Conservation (phyloP, 2,329 filamentous ascomycete species). For the Passalora sequoiae region DNA sequence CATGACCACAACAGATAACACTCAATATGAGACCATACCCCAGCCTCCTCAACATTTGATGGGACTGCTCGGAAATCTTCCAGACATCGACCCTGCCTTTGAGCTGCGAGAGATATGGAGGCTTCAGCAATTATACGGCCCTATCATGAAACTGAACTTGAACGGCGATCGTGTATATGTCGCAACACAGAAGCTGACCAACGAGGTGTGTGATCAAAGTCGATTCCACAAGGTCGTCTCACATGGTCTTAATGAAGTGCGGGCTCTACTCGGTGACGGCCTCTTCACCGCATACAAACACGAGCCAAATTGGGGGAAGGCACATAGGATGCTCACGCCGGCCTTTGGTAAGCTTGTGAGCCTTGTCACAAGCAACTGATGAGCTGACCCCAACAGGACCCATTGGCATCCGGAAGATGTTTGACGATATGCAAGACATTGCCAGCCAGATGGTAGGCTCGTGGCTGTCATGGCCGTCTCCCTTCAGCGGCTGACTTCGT, state of each 20-base stretch:
- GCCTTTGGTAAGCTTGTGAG: slow-evolving; percentile 43
- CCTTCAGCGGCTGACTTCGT: too few relatives aligned
- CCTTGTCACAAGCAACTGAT: slow-evolving; percentile 32
- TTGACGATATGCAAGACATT: slow-evolving; percentile 37
- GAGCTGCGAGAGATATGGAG: slow-evolving; percentile 11
- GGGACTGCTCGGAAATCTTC: slow-evolving; percentile 17
- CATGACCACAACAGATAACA: background rate
- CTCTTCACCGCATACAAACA: slow-evolving; percentile 39
- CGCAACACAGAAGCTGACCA: slow-evolving; percentile 27
- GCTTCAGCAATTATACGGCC: slow-evolving; percentile 21
- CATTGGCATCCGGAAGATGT: slow-evolving; percentile 63
- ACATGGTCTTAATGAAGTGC: slow-evolving; percentile 49
- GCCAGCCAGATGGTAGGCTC: slow-evolving; percentile 31
- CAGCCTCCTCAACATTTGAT: slow-evolving; percentile 21
- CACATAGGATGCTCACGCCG: slow-evolving; percentile 43
- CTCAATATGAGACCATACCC: slow-evolving; percentile 8
- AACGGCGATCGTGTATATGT: slow-evolving; percentile 7
- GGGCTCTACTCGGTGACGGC: slow-evolving; percentile 49
- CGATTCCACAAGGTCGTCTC: slow-evolving; percentile 56
- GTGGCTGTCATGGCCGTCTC: too few relatives aligned
- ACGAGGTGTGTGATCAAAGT: slow-evolving; percentile 37
- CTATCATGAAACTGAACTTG: slow-evolving; percentile 16
- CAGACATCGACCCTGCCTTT: slow-evolving; percentile 17
- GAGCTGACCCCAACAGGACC: slow-evolving; percentile 60
- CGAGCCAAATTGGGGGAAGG: slow-evolving; percentile 36